Conservation (phyloP, 371 early-diverging fungal species). For the Lichtheimia ramosa region DNA sequence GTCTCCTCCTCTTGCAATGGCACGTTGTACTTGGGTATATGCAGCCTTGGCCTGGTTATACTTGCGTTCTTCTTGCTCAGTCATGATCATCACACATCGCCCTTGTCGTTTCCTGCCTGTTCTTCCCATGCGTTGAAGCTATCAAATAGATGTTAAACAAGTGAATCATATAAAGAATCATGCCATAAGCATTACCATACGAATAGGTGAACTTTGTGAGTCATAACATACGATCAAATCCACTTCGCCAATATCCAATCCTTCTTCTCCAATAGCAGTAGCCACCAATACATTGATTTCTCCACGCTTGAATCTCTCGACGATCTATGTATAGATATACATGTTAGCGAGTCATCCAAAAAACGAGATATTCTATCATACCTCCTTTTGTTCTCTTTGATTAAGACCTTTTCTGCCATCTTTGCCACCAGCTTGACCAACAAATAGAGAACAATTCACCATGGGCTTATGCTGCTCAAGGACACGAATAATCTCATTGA, state of each 20-base stretch:
- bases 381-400: constrained; percentile 85
- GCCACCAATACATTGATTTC: constrained; percentile 84
- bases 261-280: constrained; percentile 96
- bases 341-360: background rate
- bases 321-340: background rate
- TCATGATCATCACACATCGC: constrained; percentile 75
- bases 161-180: background rate
- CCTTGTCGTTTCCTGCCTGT: constrained; percentile 93
- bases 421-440: constrained; percentile 78
- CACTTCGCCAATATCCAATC: constrained; percentile 96
- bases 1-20: constrained; percentile 25
- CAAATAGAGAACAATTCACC: constrained; percentile 72
- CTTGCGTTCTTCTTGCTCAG: constrained; percentile 78
- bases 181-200: constrained; percentile 57
- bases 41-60: constrained; percentile 60
- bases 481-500: constrained; percentile 77
- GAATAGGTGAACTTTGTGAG: constrained; percentile 78
- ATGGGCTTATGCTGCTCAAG: constrained; percentile 68
- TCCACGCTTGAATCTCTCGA: constrained; percentile 65
- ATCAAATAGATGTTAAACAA: background rate
- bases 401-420: constrained; percentile 67
- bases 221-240: constrained; percentile 94
- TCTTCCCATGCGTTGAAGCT: constrained; percentile 93
- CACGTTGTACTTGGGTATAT: constrained; percentile 60
- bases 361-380: constrained; percentile 14